Evolutionary conservation across 1,284 basidiomycete species (phyloP), one percentile per base, ranked within the genome.

Genomic region (Naganishia albida): DNA sequence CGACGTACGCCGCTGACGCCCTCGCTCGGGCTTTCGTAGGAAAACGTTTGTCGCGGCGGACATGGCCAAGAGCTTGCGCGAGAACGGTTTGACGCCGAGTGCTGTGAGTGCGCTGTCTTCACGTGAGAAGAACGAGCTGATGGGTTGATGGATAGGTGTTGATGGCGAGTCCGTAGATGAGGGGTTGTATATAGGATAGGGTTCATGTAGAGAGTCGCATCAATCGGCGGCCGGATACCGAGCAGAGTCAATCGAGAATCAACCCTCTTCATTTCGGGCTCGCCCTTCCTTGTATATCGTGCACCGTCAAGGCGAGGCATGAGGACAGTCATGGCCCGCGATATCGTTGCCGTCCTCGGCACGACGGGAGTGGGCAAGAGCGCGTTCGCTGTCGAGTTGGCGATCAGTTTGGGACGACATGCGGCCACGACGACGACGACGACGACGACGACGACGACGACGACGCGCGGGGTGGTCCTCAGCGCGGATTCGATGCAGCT

Each of bases 401-500:
- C 66, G 23, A 46, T 64, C 10, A 10, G 34, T 4, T 34, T 34
- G 34, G 34, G n/a, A n/a, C 34, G 34, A 10, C 34, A 34, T 10
- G 74, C 88, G n/a, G n/a, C n/a, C n/a, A n/a, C n/a, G n/a, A n/a
- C n/a, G 28, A 72, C 54, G 46, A 42, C 44, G 67, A 25, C 39
- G 30, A 40, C 16, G 30, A 18, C 38, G 49, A 20, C 26, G 23
- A 16, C 23, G 30, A 20, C 28, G 7, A 18, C 42, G 15, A 43
- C 34, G 34, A 34, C 34, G 34, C 34, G 34, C 34, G 62, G 43
- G n/a, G 20, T 72, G 1, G 84, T 98, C 70, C 88, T 99, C 74
- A 97, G 96, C 72, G 91, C 93, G 10, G 96, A 99, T 79, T 88
- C 95, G 12, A 99, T 99, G 94, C 96, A 99, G 79, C 88, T 94